A percentile compares a stretch with the other conserved stretches of the same genome.
These are phyloP conservation scores for Sideroxylon spinosum DNA, from an alignment of 179 eudicot genomes.

Conservation along the genomic window DNA sequence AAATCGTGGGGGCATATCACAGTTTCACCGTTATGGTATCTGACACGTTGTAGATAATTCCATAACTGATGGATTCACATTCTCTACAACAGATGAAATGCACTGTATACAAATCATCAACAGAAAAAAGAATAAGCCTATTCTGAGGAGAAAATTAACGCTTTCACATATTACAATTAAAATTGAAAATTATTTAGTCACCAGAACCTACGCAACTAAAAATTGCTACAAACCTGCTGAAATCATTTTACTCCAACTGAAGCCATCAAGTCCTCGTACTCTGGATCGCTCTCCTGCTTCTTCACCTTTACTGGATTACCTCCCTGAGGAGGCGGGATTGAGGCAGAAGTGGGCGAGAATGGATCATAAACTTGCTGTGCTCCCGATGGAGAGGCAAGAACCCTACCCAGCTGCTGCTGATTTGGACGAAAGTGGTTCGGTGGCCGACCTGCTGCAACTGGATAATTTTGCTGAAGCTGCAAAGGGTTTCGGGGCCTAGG, in stretches of 20 bases:
- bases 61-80: too few relatives aligned
- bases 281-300: constrained; percentile 76
- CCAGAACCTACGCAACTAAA: background rate
- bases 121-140: background rate
- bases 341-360: constrained; percentile 60
- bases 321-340: constrained; percentile 40
- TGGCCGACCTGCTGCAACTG: constrained; percentile 31
- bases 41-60: background rate
- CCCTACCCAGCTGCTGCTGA: constrained; percentile 34
- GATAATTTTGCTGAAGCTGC: constrained; percentile 47
- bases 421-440: constrained; percentile 30
- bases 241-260: constrained; percentile 82
- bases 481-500: constrained; percentile 37
- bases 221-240: background rate
- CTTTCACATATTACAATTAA: background rate
- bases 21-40: background rate
- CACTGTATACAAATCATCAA: background rate
- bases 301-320: constrained; percentile 29
- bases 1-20: too few relatives aligned
- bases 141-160: too few relatives aligned
- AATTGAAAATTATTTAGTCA: background rate
- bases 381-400: constrained; percentile 23
- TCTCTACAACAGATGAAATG: too few relatives aligned
- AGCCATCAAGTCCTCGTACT: constrained; percentile 91
- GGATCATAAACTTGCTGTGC: constrained; percentile 80